Base-by-base conservation (phyloP, 1,284 basidiomycete species). In the Rhodotorula glutinis region DNA sequence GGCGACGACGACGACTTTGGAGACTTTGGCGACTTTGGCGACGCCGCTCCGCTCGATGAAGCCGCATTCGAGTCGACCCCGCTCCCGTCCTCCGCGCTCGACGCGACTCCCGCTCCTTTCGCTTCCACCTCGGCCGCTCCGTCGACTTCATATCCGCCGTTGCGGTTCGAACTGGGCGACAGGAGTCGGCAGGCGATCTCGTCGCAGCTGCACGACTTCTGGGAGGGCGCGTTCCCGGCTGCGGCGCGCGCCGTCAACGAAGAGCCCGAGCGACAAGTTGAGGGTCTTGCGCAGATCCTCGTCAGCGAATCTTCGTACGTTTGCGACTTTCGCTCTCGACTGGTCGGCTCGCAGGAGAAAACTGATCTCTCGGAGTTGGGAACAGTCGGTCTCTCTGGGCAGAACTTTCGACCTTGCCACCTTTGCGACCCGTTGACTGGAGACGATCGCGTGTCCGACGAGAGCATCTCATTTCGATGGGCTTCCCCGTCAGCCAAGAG, bases 401-500 rank as follows among this genome's bases (percentile, higher is more conserved):
- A 1, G 57, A 29, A 2, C 63, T 73, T 2, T 68, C 63, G 21
- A 57, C 79, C 3, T 78, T 81, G 1, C 75, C 79, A 4, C 56
- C 84, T 14, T 85, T 87, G 58, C 79, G 88, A 77, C 88, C 90
- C 21, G 87, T 92, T 56, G 93, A 91, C 75, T 96, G 92, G 92
- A 91, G 87, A 63, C 86, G 91, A 52, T 93, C 91, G 58, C 85
- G 89, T 54, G 91, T 91, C 75, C 85, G 92, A 63, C 82, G 91
- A 57, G 90, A 92, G 75, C 91, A 95, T 74, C 83, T 96, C 52
- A 92, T 94, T 69, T 82, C 90, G 19, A 85, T 96, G 47, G 92
- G 93, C 44, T 87, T 96, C 57, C 92, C 92, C 7, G 89, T 96
- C 58, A 95, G 95, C 77, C 82, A 95, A 9, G 92, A 96, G 77